Conservation (phyloP, 2,329 filamentous ascomycete species). For the Sporothrix euskadiensis region DNA sequence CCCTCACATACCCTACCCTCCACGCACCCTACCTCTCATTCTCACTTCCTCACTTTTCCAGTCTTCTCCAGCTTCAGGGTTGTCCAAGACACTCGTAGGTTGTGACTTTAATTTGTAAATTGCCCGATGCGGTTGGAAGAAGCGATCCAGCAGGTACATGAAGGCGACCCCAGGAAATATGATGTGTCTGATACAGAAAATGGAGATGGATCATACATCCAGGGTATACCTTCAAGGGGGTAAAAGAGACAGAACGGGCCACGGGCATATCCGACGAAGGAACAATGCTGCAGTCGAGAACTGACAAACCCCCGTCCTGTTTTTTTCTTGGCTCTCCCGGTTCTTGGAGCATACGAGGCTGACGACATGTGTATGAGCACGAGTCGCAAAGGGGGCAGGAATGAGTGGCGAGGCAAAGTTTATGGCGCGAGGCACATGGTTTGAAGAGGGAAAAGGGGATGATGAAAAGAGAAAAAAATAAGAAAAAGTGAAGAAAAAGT, state of each 20-base stretch:
- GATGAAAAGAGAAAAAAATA: too few relatives aligned
- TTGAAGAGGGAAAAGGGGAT: background rate
- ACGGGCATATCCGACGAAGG: background rate
- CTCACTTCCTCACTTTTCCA: too few relatives aligned
- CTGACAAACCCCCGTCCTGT: background rate
- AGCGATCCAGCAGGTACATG: background rate
- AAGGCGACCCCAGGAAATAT: background rate
- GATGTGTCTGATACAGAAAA: background rate
- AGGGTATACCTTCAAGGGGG: background rate
- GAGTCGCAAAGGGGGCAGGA: background rate
- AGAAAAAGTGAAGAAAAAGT: too few relatives aligned
- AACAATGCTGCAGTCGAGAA: constrained; percentile 3
- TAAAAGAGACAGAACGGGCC: background rate
- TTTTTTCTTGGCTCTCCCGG: background rate
- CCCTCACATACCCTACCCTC: background rate
- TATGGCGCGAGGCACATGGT: background rate
- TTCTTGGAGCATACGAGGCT: background rate
- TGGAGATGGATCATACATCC: background rate
- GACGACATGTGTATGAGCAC: background rate
- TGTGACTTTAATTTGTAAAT: constrained; percentile 6
- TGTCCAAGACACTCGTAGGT: background rate
- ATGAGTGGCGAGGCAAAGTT: background rate
- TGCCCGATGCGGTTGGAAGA: background rate
- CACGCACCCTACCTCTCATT: background rate
- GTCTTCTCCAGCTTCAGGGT: background rate